Evolutionary conservation across 2,329 filamentous ascomycete species (phyloP), one percentile per base, ranked within the genome.

Genomic region (Trichoderma sp.): DNA sequence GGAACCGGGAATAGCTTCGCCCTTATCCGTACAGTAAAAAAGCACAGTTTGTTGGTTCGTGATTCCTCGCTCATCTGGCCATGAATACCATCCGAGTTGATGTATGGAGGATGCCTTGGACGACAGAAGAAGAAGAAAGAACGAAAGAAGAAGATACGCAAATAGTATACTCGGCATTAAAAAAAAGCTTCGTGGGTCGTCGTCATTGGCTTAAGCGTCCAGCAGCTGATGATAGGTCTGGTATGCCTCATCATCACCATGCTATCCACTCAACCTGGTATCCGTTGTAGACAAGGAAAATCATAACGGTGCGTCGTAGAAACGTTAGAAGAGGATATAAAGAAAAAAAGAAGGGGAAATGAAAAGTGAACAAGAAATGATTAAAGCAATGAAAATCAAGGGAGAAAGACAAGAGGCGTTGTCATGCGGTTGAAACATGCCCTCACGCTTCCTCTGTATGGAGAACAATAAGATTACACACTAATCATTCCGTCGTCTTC

Each of bases 401-500:
- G 17, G 7, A n/a, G 28, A 23, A 23, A 53, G 34, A 53, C 5
- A 20, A 43, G 26, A 57, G 39, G 12, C 11, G 23, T 12, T 13
- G 9, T 23, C 36, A 47, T 7, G 20, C 17, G 43, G 17, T 36
- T 34, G 39, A n/a, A 32, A 23, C 43, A 53, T 3, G 53, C 8
- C 34, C n/a, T 53, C 34, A 30, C 2, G 28, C 23, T 39, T 26
- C 23, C 50, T 58, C 64, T 32, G 43, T 39, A 57, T 59, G 13
- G 13, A 17, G 5, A 32, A n/a, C 17, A 43, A 15, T 13, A 53
- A 47, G 20, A 50, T 77, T 75, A 81, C 53, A 80, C 75, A 69
- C 80, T 82, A 62, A 78, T 74, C 74, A 79, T 78, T 17, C 80
- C 80, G n/a, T 79, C 76, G 53, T 79, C 76, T 23, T 79, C 78